Conservation (phyloP, 257 asterid genomes). For the Fraxinus quadrangulata region DNA sequence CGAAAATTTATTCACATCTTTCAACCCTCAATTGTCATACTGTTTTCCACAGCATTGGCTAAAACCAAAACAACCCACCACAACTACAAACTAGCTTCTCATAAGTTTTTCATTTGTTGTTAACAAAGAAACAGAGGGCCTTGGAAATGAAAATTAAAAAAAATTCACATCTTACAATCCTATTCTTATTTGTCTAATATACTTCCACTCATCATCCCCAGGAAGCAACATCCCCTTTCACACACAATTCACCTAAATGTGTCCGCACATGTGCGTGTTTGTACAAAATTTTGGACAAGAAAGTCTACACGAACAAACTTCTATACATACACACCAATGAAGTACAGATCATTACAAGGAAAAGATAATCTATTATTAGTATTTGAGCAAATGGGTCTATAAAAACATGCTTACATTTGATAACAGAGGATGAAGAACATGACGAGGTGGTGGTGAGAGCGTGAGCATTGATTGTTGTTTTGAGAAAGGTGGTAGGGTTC, state of each 20-base stretch:
- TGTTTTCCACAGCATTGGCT: not conserved
- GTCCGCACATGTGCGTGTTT: not conserved
- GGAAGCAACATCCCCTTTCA: not conserved
- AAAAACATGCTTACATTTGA: constrained; percentile 29
- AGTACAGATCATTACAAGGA: not conserved
- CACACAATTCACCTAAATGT: not conserved
- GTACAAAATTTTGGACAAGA: not conserved
- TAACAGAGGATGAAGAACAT: constrained; percentile 32
- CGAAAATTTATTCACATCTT: not conserved
- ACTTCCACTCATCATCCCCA: not conserved
- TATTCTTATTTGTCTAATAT: not conserved
- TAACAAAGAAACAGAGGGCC: not conserved
- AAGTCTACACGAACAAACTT: not conserved
- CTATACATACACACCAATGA: not conserved
- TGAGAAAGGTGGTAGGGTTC: constrained; percentile 31
- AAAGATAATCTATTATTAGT: not conserved
- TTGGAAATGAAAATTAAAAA: not conserved
- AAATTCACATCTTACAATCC: not conserved
- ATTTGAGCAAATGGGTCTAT: not conserved
- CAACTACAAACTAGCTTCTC: not conserved
- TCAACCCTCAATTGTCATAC: not conserved
- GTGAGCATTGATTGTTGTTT: constrained; percentile 6
- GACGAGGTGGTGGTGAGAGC: constrained; percentile 23
- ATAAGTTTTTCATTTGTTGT: not conserved
- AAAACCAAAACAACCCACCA: not conserved